Base-by-base conservation (phyloP, 495 filamentous ascomycete species). In the Letharia lupina region DNA sequence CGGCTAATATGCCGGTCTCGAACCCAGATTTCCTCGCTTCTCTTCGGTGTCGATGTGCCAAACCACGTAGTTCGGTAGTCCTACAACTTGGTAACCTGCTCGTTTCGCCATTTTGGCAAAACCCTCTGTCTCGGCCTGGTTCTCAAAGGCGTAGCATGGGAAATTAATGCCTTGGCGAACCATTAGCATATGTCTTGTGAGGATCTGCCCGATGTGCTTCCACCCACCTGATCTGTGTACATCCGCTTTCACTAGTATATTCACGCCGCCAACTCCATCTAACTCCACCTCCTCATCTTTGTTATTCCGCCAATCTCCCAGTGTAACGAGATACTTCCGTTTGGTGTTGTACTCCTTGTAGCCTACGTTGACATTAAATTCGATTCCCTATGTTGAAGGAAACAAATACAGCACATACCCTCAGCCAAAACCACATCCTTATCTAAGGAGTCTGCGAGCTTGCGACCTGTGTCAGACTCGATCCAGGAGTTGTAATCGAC, bases 401-500 rank as follows among this genome's bases (percentile, higher is more conserved):
- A 31, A 28, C 10, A 9, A 20, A n/a, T 23, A 20, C 13, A 18
- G 18, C n/a, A 61, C 70, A 44, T 74, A 87, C 89, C 93, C 83
- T 98, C 94, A 42, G 89, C 94, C 42, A 98, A 77, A 68, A 98
- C 81, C 44, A 86, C 78, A 70, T 96, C 87, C 73, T 90, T 89
- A 65, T 86, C 77, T n/a, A 96, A 82, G 42, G 80, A 85, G 16
- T 82, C 75, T 15, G 89, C 84, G 57, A 97, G 81, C 66, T 85
- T 88, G 23, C 87, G 84, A 63, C 80, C 93, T 74, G 91, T 87
- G 54, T 89, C 86, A 23, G 94, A 95, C 79, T 98, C 94, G 70
- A 96, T 86, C 94, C 94, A 98, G 0, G 94, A 98, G 78, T 98
- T 98, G 79, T 98, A 98, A 75, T 98, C 94, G 71, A 97, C 91